phyloP scores from a whole-genome alignment of 768 basidiomycete genomes.

The Boletus pseudo-olivaceus region DNA sequence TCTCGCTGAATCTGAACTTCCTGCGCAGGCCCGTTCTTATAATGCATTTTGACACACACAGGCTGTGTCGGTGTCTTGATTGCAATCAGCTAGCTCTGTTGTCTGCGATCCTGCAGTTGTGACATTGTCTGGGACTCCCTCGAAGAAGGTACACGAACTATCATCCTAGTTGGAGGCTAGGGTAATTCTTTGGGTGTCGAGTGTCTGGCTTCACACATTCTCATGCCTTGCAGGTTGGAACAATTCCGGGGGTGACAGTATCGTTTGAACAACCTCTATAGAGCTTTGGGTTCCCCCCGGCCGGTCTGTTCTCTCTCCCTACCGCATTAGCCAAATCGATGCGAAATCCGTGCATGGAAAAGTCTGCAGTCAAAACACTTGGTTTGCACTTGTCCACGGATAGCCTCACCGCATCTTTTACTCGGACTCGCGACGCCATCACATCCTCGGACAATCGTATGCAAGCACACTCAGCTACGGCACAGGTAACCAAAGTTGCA shows the following conservation, averaged over 20 bases:
- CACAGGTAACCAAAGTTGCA: background rate
- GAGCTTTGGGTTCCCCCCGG: background rate
- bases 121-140: too few species aligned
- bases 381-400: background rate
- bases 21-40: background rate
- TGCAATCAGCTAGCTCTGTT: background rate
- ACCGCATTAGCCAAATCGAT: too few species aligned
- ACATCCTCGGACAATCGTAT: background rate
- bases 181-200: background rate
- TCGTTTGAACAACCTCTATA: background rate
- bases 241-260: background rate
- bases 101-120: background rate
- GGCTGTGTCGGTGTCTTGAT: background rate
- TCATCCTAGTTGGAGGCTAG: too few species aligned
- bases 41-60: background rate
- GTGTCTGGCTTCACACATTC: too few species aligned
- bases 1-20: background rate
- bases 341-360: too few species aligned
- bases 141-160: too few species aligned
- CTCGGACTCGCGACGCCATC: background rate
- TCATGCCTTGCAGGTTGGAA: background rate
- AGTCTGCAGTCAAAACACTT: background rate
- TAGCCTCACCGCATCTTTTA: background rate
- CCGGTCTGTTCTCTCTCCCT: background rate
- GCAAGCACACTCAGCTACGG: background rate